These are phyloP conservation scores for Exophiala dermatitidis DNA, from an alignment of 2,329 filamentous ascomycete genomes.

Conservation along the genomic window DNA sequence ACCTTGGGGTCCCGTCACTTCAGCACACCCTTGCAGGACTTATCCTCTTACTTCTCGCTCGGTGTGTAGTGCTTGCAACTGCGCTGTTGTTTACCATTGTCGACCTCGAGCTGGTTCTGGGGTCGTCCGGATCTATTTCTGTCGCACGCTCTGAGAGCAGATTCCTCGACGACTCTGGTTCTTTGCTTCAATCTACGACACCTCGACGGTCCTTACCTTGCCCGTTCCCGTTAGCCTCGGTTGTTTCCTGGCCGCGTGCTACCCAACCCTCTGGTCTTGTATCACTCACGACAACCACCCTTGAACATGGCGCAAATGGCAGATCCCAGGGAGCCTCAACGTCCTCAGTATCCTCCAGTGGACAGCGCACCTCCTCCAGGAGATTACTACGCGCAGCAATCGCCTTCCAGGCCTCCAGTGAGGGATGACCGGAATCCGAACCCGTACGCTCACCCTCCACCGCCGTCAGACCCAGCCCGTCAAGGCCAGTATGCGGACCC, in stretches of 20 bases:
- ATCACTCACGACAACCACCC: constrained; percentile 14
- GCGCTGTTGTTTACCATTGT: constrained; percentile 6
- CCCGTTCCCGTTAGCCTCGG: constrained; percentile 24
- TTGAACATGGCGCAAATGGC: constrained; percentile 27
- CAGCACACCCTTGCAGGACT: constrained; percentile 21
- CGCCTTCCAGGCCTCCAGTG: constrained; percentile 16
- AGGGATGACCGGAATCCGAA: constrained; percentile 20
- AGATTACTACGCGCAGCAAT: constrained; percentile 24
- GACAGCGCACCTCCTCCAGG: constrained; percentile 18
- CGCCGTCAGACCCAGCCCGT: constrained; percentile 36
- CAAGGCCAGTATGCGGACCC: constrained; percentile 41
- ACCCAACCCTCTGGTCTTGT: constrained; percentile 16
- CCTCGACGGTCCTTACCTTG: constrained; percentile 23
- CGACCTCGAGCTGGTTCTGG: constrained; percentile 19
- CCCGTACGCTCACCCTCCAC: constrained; percentile 16
- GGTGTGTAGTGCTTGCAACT: constrained; percentile 18
- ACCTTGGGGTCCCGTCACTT: constrained; percentile 10
- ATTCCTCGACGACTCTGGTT: constrained; percentile 7
- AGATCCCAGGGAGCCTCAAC: constrained; percentile 20
- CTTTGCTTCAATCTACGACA: constrained; percentile 8
- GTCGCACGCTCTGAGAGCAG: constrained; percentile 20
- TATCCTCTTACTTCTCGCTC: constrained; percentile 13
- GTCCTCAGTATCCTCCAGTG: constrained; percentile 24
- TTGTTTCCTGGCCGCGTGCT: constrained; percentile 22
- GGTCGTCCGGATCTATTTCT: constrained; percentile 8